Conservation (phyloP, 345 rosid species). For the Brassica rapa region DNA sequence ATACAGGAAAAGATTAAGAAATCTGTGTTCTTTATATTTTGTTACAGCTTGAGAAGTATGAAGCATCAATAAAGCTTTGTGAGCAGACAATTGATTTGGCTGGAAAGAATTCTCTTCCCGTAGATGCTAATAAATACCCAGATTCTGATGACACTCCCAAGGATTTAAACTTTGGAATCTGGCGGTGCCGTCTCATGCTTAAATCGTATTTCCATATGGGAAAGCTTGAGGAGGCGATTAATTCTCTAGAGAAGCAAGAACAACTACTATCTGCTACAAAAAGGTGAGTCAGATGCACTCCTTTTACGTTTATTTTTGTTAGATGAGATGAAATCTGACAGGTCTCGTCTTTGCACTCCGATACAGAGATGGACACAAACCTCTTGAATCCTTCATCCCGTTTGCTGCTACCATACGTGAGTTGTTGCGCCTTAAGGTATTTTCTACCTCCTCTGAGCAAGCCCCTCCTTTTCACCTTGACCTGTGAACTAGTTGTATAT, state of each 20-base stretch:
- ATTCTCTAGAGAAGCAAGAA: slow-evolving; percentile 67
- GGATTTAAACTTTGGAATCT: slow-evolving; percentile 54
- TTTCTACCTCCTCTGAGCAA: slow-evolving; percentile 17
- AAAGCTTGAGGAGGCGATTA: slow-evolving; percentile 84
- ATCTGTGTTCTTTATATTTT: slow-evolving; percentile 28
- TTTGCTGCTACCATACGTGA: slow-evolving; percentile 64
- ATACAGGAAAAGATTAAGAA: slow-evolving; percentile 3
- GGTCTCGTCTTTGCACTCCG: slow-evolving; percentile 16
- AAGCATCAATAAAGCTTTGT: slow-evolving; percentile 81
- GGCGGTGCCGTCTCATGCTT: slow-evolving; percentile 67
- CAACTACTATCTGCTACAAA: slow-evolving; percentile 43
- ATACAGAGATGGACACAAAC: slow-evolving; percentile 48
- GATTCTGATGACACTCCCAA: slow-evolving; percentile 47
- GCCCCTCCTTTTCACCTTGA: slow-evolving; percentile 1
- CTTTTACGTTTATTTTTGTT: background rate
- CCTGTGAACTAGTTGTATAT: background rate
- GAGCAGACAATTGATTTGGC: slow-evolving; percentile 80
- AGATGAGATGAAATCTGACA: slow-evolving; percentile 18
- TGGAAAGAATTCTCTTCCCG: slow-evolving; percentile 54
- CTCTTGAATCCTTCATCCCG: slow-evolving; percentile 59
- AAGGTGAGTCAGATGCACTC: slow-evolving; percentile 47
- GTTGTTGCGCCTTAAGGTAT: slow-evolving; percentile 81
- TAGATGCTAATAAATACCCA: slow-evolving; percentile 35
- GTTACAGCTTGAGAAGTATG: slow-evolving; percentile 78
- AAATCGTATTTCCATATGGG: slow-evolving; percentile 83